Evolutionary conservation across 495 filamentous ascomycete genomes (phyloP), one percentile per base, ranked within the genome.

Genomic region (Penicillium taxi): DNA sequence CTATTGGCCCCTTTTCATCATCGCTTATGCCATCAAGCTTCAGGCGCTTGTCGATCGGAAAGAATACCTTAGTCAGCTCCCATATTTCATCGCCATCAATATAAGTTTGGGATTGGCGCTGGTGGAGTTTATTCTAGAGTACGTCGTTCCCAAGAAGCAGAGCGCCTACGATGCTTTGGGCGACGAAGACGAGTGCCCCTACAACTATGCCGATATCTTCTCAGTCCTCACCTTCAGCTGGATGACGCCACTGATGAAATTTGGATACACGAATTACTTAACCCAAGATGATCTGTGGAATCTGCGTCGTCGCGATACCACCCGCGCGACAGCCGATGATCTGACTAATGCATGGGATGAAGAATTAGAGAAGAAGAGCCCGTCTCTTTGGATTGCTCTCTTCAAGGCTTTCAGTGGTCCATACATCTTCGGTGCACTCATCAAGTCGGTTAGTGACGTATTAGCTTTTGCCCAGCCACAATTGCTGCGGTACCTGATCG

Each of bases 181-280:
- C n/a, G 86, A 91, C 37, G 79, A 86, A 38, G 85, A 88, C 39
- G 89, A 96, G 65, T 96, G 91, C 48, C 93, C 93, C 0, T 80
- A 82, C 22, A 89, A 96, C 66, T 93, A 94, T 63, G 88, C 93
- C 15, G 86, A 89, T 36, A 72, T 96, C 29, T 96, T 96, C 63
- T 95, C 90, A 7, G 77, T 84, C 25, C 75, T 99, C 20, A 94
- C 90, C 7, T 99, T 99, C 56, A 77, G 84, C 39, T 99, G 93
- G 93, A 95, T 99, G 86, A 99, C 93, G 0, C 87, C 90, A 11
- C 63, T 96, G 75, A 99, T 99, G 93, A 87, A 81, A 50, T 79
- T 81, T 63, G 93, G 93, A 12, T 96, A 99, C 61, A 84, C 80
- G 48, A 77, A 87, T 37, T 99, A 74, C 53, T 70, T 99, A 34